Percentiles rank a stretch among this genome's conserved stretches.
Conservation (phyloP, 352 stramenopile genomes). For the Phytophthora hibernalis region DNA sequence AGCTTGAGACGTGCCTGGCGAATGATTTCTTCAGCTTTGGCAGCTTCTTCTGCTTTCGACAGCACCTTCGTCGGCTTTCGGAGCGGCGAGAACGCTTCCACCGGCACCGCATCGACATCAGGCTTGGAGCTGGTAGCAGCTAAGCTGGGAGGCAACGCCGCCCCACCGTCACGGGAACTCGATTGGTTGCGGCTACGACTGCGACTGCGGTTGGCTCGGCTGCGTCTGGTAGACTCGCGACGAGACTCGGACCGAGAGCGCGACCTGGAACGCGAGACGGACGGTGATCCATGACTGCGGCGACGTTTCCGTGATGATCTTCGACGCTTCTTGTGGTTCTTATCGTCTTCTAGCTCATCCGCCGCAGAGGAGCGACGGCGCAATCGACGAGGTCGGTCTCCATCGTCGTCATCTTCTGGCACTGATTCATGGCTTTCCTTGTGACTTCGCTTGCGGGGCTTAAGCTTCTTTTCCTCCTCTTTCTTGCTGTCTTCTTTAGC, state of each 20-base stretch:
- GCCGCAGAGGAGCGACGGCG: conserved; percentile 34
- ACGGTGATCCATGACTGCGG: conserved; percentile 30
- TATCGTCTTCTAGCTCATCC: conserved; percentile 38
- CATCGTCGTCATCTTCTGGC: conserved; percentile 23
- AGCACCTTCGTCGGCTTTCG: conserved; percentile 27
- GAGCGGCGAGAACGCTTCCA: conserved; percentile 22
- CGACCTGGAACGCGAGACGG: conserved; percentile 49
- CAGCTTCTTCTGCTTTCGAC: conserved; percentile 56
- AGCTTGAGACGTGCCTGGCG: conserved; percentile 71
- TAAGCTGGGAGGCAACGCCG: conserved; percentile 31
- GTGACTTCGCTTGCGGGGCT: conserved; percentile 25
- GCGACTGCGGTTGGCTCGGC: conserved; percentile 28
- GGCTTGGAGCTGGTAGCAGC: conserved; percentile 17
- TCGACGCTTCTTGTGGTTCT: conserved; percentile 36
- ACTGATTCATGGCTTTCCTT: conserved; percentile 34
- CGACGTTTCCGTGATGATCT: conserved; percentile 35
- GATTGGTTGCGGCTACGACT: conserved; percentile 43
- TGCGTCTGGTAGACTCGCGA: conserved; percentile 23
- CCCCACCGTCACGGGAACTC: conserved; percentile 26
- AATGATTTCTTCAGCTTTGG: conserved; percentile 73
- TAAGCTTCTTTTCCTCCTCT: conserved; percentile 36
- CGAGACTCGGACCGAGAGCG: conserved; percentile 44
- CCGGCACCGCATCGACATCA: conserved; percentile 6
- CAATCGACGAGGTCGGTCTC: conserved; percentile 37
- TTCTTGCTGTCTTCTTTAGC: conserved; percentile 43